phyloP scores from a whole-genome alignment of 306 rosid species.

The Casuarina cunninghamiana region DNA sequence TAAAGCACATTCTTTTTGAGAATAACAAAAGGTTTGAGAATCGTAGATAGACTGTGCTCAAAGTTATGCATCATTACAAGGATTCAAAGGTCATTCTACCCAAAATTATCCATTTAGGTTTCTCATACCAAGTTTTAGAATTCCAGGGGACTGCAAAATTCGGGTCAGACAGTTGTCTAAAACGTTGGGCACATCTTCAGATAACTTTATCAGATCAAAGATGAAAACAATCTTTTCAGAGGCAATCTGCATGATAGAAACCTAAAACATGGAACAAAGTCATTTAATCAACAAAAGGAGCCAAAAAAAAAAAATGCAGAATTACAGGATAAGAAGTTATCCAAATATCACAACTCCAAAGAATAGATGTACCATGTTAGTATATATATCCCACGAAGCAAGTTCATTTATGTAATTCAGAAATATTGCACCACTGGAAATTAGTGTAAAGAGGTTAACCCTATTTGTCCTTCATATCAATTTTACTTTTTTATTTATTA shows the following conservation, averaged over 20 bases:
- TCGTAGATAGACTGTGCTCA: neutral
- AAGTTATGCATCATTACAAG: neutral
- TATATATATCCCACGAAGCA: neutral
- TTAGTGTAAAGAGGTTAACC: neutral
- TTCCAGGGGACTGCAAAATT: conserved; percentile 72
- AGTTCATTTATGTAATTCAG: neutral
- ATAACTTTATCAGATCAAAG: conserved; percentile 82
- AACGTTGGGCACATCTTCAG: conserved; percentile 54
- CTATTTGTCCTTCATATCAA: neutral
- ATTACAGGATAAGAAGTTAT: neutral
- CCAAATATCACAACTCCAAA: neutral
- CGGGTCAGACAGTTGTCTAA: conserved; percentile 66
- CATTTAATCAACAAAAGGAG: neutral
- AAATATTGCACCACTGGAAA: neutral
- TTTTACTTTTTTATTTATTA: neutral
- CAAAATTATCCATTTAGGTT: conserved; percentile 13
- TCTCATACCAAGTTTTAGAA: conserved; percentile 86
- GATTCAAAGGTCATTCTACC: neutral
- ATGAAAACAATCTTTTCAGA: conserved; percentile 72
- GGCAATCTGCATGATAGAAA: conserved; percentile 95
- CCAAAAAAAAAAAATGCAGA: neutral
- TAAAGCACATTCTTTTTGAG: too few species aligned
- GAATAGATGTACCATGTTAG: neutral
- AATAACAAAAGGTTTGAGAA: neutral
- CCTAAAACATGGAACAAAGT: conserved; percentile 57